A percentile compares a stretch with the other conserved stretches of the same genome.
Conservation (phyloP, 345 rosid species). For the Murraya koenigii region DNA sequence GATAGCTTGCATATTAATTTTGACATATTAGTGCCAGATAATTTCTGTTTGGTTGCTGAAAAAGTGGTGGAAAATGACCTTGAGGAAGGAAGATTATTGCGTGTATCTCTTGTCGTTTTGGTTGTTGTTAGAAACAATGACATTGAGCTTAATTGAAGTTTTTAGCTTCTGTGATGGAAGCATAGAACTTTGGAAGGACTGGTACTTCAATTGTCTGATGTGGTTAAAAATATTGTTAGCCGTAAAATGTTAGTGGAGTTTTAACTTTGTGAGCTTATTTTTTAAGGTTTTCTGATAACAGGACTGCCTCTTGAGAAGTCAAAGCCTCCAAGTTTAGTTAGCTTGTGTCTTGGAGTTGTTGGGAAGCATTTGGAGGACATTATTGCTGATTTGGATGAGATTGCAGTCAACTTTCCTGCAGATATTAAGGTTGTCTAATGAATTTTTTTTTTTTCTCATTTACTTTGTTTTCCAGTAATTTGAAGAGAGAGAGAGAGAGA, state of each 20-base stretch:
- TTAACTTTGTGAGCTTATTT: not conserved
- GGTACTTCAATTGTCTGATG: not conserved
- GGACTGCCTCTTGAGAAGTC: conserved; percentile 35
- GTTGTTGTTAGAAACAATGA: not conserved
- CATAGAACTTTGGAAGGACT: not conserved
- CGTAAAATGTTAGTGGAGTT: conserved; percentile 1
- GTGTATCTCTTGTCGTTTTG: not conserved
- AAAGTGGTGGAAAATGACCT: not conserved
- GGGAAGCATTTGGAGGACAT: conserved; percentile 84
- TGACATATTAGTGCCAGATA: not conserved
- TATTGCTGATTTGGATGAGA: conserved; percentile 53
- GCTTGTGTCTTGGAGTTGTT: conserved; percentile 76
- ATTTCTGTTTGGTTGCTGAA: not conserved
- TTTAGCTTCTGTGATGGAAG: not conserved
- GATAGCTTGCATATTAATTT: not conserved
- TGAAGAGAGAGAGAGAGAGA: not conserved
- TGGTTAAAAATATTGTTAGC: not conserved
- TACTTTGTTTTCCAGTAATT: not conserved
- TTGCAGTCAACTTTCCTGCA: conserved; percentile 55
- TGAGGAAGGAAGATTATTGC: not conserved
- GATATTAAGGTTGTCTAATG: conserved; percentile 56
- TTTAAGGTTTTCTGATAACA: conserved; percentile 18
- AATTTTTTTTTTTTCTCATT: not conserved
- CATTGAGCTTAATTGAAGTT: not conserved
- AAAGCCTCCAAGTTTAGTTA: conserved; percentile 61